Evolutionary conservation across 1,284 basidiomycete species (phyloP).

Genomic region (Trametes hirsuta): DNA sequence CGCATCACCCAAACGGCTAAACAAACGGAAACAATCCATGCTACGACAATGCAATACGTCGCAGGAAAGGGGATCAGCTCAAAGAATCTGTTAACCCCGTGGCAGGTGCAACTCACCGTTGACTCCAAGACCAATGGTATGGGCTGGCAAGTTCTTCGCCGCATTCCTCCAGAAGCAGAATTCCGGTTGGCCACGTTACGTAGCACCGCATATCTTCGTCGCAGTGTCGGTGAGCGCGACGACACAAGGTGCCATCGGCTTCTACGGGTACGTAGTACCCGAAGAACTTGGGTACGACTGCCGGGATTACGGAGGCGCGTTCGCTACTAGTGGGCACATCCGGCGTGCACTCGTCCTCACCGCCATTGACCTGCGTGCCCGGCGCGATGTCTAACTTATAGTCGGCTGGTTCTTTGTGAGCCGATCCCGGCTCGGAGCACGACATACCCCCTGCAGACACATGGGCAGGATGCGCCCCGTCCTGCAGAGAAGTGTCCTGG

Average conservation of each 20-base stretch:
- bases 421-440: too few species aligned
- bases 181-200: conserved; percentile 36
- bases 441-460: too few species aligned
- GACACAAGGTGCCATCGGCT: conserved; percentile 4
- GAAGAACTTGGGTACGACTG: conserved; percentile 56
- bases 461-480: too few species aligned
- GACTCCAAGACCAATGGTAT: conserved; percentile 31
- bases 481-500: too few species aligned
- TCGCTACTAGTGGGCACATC: conserved; percentile 24
- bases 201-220: background rate
- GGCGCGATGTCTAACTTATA: too few species aligned
- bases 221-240: background rate
- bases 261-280: conserved; percentile 49
- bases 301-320: conserved; percentile 34
- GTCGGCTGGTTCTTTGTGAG: background rate
- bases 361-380: background rate
- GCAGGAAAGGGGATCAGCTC: background rate
- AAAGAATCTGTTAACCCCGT: too few species aligned
- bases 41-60: conserved; percentile 25
- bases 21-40: conserved; percentile 40
- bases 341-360: background rate
- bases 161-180: conserved; percentile 54
- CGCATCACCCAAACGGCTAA: conserved; percentile 43
- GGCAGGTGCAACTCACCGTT: conserved; percentile 26
- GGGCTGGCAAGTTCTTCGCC: conserved; percentile 30